These are phyloP conservation scores for Eucalyptus erythrocorys DNA, from an alignment of 345 rosid species.

Conservation along the genomic window DNA sequence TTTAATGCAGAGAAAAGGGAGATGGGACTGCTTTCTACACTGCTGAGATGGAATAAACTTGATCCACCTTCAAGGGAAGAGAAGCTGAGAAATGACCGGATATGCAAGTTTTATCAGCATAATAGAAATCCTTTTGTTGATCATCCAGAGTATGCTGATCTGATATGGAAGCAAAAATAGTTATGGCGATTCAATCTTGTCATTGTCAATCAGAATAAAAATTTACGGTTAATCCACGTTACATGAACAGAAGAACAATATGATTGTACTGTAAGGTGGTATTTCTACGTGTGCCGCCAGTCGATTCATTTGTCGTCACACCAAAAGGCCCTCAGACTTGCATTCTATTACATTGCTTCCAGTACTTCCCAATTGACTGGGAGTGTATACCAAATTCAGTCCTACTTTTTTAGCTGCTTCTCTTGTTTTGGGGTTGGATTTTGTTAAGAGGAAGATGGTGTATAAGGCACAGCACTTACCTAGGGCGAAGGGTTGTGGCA, in stretches of 20 bases:
- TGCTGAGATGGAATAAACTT: background rate
- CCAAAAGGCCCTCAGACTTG: background rate
- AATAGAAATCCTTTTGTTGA: slow-evolving; percentile 3
- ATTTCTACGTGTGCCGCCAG: background rate
- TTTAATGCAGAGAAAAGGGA: background rate
- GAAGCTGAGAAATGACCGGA: slow-evolving; percentile 4
- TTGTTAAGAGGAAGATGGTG: background rate
- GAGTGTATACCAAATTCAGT: background rate
- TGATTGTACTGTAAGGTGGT: background rate
- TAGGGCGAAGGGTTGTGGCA: background rate
- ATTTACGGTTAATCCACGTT: background rate
- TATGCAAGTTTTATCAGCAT: slow-evolving; percentile 3
- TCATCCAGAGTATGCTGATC: slow-evolving; percentile 4
- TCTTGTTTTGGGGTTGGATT: background rate
- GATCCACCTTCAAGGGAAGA: slow-evolving; percentile 6
- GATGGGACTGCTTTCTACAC: slow-evolving; percentile 6
- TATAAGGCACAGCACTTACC: background rate
- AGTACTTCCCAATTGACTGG: background rate
- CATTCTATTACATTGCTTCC: background rate
- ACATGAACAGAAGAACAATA: background rate
- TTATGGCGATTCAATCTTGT: background rate
- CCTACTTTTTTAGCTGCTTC: background rate
- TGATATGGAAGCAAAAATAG: background rate
- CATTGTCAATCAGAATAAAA: background rate
- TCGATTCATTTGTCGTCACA: background rate